These are phyloP conservation scores for Magnolia kwangsiensis DNA, from an alignment of 164 flowering plant species.

Conservation along the genomic window DNA sequence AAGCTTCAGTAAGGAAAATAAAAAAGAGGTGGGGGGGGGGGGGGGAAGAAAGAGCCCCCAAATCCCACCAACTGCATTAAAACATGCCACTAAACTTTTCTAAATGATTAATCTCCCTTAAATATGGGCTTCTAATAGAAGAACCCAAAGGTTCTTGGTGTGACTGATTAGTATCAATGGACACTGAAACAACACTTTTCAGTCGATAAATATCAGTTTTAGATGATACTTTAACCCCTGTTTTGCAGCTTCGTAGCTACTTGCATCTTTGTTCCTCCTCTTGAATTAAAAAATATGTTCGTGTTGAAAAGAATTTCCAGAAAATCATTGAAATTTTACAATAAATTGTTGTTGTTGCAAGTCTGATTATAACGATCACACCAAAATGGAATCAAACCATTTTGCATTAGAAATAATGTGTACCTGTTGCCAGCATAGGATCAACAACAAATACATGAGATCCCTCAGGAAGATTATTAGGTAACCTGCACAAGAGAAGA, in stretches of 20 bases:
- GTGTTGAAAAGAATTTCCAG: no score
- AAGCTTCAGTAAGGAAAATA: no score
- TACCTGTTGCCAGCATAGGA: slow-evolving; percentile 99
- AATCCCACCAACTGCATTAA: no score
- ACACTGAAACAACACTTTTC: no score
- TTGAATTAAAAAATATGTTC: not conserved
- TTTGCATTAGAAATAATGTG: not conserved
- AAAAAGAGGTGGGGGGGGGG: no score
- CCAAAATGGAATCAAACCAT: not conserved
- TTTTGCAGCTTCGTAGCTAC: not conserved
- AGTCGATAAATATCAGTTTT: no score
- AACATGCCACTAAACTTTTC: no score
- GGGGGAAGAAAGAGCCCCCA: no score
- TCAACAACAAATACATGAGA: slow-evolving; percentile 82
- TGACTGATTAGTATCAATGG: no score
- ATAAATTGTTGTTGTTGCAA: not conserved
- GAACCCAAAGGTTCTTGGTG: no score
- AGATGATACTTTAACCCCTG: not conserved
- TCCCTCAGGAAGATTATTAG: slow-evolving; percentile 73
- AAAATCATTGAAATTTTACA: not conserved
- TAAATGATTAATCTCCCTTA: no score
- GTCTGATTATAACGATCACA: not conserved
- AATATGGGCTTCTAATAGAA: no score
- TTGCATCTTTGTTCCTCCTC: not conserved
- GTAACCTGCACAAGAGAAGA: slow-evolving; percentile 49